Evolutionary conservation across 2,329 filamentous ascomycete species (phyloP).

Genomic region (Rosellinia necatrix): DNA sequence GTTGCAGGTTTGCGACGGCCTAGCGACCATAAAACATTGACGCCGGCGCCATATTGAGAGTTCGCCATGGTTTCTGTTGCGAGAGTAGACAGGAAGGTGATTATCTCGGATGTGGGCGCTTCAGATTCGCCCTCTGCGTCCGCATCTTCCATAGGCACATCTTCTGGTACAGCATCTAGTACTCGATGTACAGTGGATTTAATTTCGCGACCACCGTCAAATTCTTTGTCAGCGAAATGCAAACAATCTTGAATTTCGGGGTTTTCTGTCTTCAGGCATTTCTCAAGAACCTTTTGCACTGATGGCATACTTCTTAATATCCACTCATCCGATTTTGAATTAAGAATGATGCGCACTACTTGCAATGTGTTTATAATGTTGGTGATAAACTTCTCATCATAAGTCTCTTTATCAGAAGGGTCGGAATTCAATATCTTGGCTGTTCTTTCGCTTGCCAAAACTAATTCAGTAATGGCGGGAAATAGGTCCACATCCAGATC

Average conservation of each 20-base stretch:
- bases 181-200: conserved; percentile 79
- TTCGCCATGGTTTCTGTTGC: conserved; percentile 86
- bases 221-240: conserved; percentile 72
- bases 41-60: conserved; percentile 80
- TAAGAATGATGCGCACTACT: conserved; percentile 86
- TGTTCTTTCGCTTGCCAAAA: conserved; percentile 82
- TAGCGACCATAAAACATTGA: conserved; percentile 93
- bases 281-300: conserved; percentile 88
- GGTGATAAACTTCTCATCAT: conserved; percentile 82
- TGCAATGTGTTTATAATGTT: conserved; percentile 93
- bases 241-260: conserved; percentile 93
- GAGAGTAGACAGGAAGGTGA: conserved; percentile 80
- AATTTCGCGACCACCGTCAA: conserved; percentile 71
- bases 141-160: conserved; percentile 72
- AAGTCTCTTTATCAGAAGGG: conserved; percentile 68
- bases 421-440: conserved; percentile 62
- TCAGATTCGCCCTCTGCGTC: conserved; percentile 86
- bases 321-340: conserved; percentile 90
- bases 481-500: conserved; percentile 92
- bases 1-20: conserved; percentile 82
- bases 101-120: conserved; percentile 82
- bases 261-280: conserved; percentile 84
- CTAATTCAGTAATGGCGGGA: conserved; percentile 84
- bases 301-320: conserved; percentile 75
- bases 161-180: conserved; percentile 86